Evolutionary conservation across 2,329 filamentous ascomycete species (phyloP), one percentile per base, ranked within the genome.

Genomic region (Trichoderma aggressivum): DNA sequence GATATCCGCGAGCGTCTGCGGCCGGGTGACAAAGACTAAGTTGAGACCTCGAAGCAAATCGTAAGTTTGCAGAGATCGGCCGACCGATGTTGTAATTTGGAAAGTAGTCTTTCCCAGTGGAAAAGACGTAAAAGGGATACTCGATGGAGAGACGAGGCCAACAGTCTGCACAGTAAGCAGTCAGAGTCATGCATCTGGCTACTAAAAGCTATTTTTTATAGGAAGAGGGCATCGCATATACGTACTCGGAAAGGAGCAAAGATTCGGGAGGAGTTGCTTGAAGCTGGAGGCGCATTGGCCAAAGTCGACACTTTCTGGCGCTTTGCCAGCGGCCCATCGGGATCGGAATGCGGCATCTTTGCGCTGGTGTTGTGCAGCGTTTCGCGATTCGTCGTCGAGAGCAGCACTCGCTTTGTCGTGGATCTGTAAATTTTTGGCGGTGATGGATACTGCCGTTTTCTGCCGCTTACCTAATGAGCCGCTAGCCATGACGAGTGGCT

Each of bases 71-170:
- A 99, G 87, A 72, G 91, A 93, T 77, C 91, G 89, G 73, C 95
- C 96, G 73, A 97, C 92, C 0, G 94, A 98, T 34, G 96, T 99
- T 39, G 96, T 98, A 81, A 99, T 94, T 80, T 99, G 96, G 79
- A 97, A 99, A 4, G 94, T 97, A 1, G 93, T 95, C 82, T 97
- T 97, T 71, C 96, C 96, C 18, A 97, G 86, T 0, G 95, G 92
- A 36, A 97, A 88, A 7, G 92, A 92, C 2, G 95, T 94, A 79
- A 99, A 98, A 0, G 96, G 95, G 0, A 98, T 94, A 62, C 86
- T 83, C 3, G 95, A 98, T 0, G 96, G 94, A 6, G 96, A 98
- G 2, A 99, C 94, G 36, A 99, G 86, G 18, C 96, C 96, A 74
- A 99, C 88, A 60, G 95, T 98, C 93, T 97, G 79, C 32, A 61